Base-by-base conservation (phyloP, 192 early-diverging fungal genomes). In the Coemansia sp. region DNA sequence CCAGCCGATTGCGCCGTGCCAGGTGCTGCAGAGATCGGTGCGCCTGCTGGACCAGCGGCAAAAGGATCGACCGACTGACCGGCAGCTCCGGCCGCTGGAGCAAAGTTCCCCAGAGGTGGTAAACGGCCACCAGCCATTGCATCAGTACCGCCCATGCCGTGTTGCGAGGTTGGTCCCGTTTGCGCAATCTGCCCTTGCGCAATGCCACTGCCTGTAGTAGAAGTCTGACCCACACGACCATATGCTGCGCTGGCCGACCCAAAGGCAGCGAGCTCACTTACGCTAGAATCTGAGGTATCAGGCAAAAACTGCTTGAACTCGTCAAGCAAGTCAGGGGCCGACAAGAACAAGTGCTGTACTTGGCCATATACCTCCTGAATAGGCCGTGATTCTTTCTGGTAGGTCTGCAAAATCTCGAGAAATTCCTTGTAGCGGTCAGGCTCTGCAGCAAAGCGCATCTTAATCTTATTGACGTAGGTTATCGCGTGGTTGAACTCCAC, bases 401-500 rank as follows among this genome's bases (percentile, higher is more conserved):
- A 98, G 12, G 92, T 96, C 82, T 97, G 95, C 62, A 99, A 70
- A 26, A 99, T 95, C 70, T 98, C 96, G 55, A 99, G 69, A 71
- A 99, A 99, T 73, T 95, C 92, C 67, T 95, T 94, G 80, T 99
- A 99, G 14, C 87, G 93, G 34, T 98, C 97, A 2, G 95, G 96
- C 65, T 97, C 90, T 48, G 86, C 88, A 14, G 88, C 74, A 74
- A 95, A 99, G 21, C 95, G 91, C 67, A 92, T 96, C 88, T 99
- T 99, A 65, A 99, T 97, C 80, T 98, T 98, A 79, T 98, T 98
- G 9, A 99, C 97, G 71, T 98, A 99, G 72, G 93, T 98, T 52
- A 99, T 99, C 10, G 97, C 97, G 68, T 98, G 95, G 55, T 94
- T 92, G 66, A 99, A 99, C 69, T 99, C 97, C 12, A 98, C 88